Evolutionary conservation across 179 eudicot genomes (phyloP).

Genomic region (Actinidia chinensis): DNA sequence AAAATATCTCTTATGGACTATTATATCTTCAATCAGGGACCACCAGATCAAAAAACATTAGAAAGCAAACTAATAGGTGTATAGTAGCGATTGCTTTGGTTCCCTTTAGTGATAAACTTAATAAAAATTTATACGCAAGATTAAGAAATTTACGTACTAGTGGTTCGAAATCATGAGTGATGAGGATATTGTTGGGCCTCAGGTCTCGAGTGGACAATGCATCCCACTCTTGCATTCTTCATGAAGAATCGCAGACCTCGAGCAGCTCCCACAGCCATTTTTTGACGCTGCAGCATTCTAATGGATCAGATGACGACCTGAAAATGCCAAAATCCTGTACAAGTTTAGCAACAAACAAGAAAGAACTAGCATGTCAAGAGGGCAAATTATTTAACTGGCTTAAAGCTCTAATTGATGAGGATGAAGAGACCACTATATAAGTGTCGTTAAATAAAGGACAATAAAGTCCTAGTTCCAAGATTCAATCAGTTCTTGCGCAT

Average conservation of each 20-base stretch:
- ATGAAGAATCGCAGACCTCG: constrained; percentile 91
- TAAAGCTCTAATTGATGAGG: neutral
- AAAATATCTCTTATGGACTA: neutral
- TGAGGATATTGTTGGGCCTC: constrained; percentile 96
- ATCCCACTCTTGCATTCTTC: constrained; percentile 99
- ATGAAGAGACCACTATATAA: neutral
- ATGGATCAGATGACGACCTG: constrained; percentile 67
- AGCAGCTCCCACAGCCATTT: constrained; percentile 90
- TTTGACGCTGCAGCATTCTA: constrained; percentile 89
- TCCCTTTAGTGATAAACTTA: neutral
- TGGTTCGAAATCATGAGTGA: constrained; percentile 97
- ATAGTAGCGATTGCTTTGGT: neutral
- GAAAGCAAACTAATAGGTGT: neutral
- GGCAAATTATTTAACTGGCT: neutral
- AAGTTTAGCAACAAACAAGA: constrained; percentile 5
- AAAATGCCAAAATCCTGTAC: constrained; percentile 9
- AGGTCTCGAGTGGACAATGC: constrained; percentile 97
- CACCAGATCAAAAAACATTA: neutral
- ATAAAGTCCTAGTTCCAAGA: neutral
- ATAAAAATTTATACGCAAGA: neutral
- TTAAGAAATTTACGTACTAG: constrained; percentile 43
- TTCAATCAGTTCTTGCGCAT: neutral
- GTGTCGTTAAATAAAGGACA: too few relatives aligned
- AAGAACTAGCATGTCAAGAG: too few relatives aligned
- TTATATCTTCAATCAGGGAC: neutral